phyloP scores from a whole-genome alignment of 2,329 filamentous ascomycete species.

The Acrodontium crateriforme region DNA sequence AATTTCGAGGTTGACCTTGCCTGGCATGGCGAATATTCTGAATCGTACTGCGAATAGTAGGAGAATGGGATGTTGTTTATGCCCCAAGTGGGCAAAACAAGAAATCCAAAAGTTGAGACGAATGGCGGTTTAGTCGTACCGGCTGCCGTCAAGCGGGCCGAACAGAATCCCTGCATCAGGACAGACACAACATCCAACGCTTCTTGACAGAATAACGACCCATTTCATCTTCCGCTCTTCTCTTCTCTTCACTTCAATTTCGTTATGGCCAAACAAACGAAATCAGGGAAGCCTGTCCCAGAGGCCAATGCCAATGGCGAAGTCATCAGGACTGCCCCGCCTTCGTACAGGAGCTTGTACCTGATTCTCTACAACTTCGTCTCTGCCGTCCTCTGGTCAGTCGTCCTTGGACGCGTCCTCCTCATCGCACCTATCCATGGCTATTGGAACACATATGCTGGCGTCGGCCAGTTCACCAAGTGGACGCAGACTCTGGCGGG shows the following conservation, averaged over 20 bases:
- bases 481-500: conserved; percentile 73
- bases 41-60: too few relatives aligned
- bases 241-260: neutral
- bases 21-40: too few relatives aligned
- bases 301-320: conserved; percentile 1
- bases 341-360: conserved; percentile 38
- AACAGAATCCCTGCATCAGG: too few relatives aligned
- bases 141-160: too few relatives aligned
- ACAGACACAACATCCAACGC: too few relatives aligned
- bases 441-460: conserved; percentile 40
- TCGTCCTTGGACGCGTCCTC: conserved; percentile 57
- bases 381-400: conserved; percentile 64
- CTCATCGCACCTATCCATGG: conserved; percentile 31
- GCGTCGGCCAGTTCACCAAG: conserved; percentile 53
- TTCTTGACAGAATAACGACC: neutral
- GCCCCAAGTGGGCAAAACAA: too few relatives aligned
- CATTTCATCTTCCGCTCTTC: neutral
- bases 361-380: conserved; percentile 74
- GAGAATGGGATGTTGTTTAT: too few relatives aligned
- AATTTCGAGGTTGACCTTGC: too few relatives aligned
- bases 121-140: too few relatives aligned
- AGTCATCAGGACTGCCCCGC: conserved; percentile 4
- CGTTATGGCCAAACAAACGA: too few relatives aligned
- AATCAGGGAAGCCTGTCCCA: conserved; percentile 7
- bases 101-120: too few relatives aligned